Conservation (phyloP, 495 filamentous ascomycete genomes). For the Trichoderma asperelloides region DNA sequence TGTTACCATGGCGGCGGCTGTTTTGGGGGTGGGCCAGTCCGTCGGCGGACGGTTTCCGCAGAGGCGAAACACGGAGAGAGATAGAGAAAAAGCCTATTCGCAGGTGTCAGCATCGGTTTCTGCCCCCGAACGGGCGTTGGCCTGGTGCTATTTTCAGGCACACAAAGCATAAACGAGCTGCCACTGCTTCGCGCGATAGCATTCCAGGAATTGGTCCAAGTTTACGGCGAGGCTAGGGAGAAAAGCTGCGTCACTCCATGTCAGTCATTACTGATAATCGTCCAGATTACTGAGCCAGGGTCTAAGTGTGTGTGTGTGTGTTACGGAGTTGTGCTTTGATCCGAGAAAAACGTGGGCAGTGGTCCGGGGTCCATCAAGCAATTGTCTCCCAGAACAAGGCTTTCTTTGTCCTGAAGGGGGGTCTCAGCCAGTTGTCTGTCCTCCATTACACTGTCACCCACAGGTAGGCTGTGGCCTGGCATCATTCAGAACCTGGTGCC, state of each 20-base stretch:
- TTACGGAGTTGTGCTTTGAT: background rate
- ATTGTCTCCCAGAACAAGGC: background rate
- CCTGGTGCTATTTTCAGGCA: no score
- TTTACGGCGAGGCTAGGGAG: background rate
- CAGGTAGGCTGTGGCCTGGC: background rate
- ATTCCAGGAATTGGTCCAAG: background rate
- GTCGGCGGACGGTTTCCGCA: background rate
- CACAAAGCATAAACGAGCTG: background rate
- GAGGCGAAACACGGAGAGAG: background rate
- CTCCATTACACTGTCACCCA: background rate
- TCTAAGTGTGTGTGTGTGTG: background rate
- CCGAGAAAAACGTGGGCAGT: background rate
- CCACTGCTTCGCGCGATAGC: background rate
- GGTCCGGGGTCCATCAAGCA: background rate
- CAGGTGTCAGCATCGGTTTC: background rate
- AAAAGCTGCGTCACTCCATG: background rate
- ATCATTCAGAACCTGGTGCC: background rate
- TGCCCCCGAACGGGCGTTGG: background rate
- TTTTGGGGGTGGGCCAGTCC: background rate
- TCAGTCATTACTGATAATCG: background rate
- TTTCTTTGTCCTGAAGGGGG: background rate
- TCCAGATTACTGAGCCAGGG: background rate
- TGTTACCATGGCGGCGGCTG: constrained; percentile 1
- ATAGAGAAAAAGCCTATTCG: background rate
- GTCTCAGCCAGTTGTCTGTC: background rate